Conservation (phyloP, 169 alveolate species). For the Cryptosporidium andersoni region DNA sequence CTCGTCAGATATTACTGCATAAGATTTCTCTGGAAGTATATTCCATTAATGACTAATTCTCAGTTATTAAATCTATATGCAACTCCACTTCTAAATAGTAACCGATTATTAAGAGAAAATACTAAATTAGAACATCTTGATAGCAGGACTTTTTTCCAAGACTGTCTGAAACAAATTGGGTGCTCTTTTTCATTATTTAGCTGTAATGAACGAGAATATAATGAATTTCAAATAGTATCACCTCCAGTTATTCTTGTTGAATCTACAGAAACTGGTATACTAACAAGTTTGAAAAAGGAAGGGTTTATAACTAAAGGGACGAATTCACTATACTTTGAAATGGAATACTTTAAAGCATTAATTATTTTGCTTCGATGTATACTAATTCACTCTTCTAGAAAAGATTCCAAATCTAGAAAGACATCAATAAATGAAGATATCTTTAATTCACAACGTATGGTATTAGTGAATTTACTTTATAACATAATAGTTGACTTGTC, state of each 20-base stretch:
- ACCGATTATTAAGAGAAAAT: neutral
- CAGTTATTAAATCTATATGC: constrained; percentile 16
- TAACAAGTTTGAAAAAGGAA: neutral
- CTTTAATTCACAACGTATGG: neutral
- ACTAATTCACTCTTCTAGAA: neutral
- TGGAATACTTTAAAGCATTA: neutral
- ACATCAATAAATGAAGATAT: neutral
- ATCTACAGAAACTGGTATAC: constrained; percentile 15
- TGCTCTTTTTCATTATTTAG: constrained; percentile 9
- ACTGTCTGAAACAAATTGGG: constrained; percentile 26
- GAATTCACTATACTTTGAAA: neutral
- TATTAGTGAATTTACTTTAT: constrained; percentile 3
- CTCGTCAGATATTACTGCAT: constrained; percentile 7
- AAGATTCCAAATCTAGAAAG: neutral
- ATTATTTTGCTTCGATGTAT: constrained; percentile 21
- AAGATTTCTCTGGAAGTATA: constrained; percentile 30
- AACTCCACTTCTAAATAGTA: neutral
- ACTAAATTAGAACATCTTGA: neutral
- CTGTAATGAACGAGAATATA: neutral
- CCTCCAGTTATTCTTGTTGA: constrained; percentile 9
- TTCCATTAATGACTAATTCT: constrained; percentile 5
- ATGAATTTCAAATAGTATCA: neutral
- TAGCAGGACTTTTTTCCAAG: neutral
- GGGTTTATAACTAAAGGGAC: neutral
- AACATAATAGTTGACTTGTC: constrained; percentile 3